Evolutionary conservation across 257 asterid species (phyloP).

Genomic region (Orobanche coerulescens): DNA sequence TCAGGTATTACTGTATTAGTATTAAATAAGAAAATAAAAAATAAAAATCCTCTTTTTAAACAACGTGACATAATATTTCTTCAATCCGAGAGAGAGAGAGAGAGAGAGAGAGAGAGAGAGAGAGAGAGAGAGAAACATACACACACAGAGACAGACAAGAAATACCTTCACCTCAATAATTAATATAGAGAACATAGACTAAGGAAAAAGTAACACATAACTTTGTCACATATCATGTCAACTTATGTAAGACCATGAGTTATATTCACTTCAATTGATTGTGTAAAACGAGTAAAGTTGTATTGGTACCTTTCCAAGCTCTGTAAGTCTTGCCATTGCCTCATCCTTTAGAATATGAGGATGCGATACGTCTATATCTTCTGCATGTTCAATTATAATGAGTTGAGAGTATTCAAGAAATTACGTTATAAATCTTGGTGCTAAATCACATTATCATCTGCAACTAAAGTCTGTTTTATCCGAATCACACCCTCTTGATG

Average conservation of each 20-base stretch:
- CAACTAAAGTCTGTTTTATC: not conserved
- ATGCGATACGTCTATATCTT: constrained; percentile 32
- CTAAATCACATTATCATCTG: not conserved
- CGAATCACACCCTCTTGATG: not conserved
- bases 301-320: constrained; percentile 72
- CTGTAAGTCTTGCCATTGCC: constrained; percentile 67
- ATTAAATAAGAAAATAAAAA: not conserved
- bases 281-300: constrained; percentile 14
- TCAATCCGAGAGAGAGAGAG: not conserved
- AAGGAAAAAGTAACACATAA: not conserved
- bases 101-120: too few species aligned
- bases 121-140: too few species aligned
- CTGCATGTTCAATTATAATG: constrained; percentile 34
- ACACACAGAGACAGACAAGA: too few species aligned
- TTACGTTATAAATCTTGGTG: not conserved
- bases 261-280: not conserved
- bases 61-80: not conserved
- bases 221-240: not conserved
- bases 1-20: not conserved
- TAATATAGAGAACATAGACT: not conserved
- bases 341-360: constrained; percentile 62
- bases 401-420: constrained; percentile 1
- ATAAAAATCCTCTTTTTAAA: not conserved
- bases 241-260: not conserved
- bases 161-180: not conserved